A percentile compares a stretch with the other conserved stretches of the same genome.
phyloP scores from a whole-genome alignment of 352 stramenopile species.

The Plasmopara halstedii region DNA sequence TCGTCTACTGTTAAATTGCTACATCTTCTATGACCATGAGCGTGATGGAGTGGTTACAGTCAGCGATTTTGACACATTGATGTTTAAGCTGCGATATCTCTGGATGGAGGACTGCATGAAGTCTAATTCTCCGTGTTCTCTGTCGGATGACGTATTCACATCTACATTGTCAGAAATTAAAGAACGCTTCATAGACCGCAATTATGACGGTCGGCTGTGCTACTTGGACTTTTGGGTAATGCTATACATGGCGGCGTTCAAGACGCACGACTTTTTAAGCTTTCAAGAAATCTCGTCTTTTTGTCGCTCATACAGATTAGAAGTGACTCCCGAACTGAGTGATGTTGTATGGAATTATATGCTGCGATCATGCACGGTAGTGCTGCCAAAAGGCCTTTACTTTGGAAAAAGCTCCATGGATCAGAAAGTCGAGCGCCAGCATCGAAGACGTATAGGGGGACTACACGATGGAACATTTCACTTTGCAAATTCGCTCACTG shows the following conservation, averaged over 20 bases:
- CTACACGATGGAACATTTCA: constrained; percentile 45
- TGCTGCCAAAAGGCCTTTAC: constrained; percentile 53
- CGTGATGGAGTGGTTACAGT: constrained; percentile 36
- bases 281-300: constrained; percentile 69
- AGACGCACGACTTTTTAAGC: constrained; percentile 39
- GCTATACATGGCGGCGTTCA: constrained; percentile 68
- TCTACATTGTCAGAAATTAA: constrained; percentile 37
- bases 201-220: constrained; percentile 55
- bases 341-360: constrained; percentile 49
- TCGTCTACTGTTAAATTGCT: constrained; percentile 56
- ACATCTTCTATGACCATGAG: constrained; percentile 67
- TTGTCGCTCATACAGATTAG: constrained; percentile 70
- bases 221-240: constrained; percentile 83
- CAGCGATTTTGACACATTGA: constrained; percentile 43
- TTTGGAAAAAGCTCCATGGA: constrained; percentile 44
- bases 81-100: constrained; percentile 53
- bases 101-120: constrained; percentile 37
- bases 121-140: not conserved
- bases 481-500: constrained; percentile 19
- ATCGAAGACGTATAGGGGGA: constrained; percentile 34
- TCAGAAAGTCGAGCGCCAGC: constrained; percentile 27
- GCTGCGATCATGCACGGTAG: constrained; percentile 41
- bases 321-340: constrained; percentile 42
- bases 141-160: constrained; percentile 32
- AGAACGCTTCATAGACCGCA: constrained; percentile 40